A percentile compares a stretch with the other conserved stretches of the same genome.
Conservation (phyloP, 192 early-diverging fungal genomes). For the Pilobolus umbonatus region DNA sequence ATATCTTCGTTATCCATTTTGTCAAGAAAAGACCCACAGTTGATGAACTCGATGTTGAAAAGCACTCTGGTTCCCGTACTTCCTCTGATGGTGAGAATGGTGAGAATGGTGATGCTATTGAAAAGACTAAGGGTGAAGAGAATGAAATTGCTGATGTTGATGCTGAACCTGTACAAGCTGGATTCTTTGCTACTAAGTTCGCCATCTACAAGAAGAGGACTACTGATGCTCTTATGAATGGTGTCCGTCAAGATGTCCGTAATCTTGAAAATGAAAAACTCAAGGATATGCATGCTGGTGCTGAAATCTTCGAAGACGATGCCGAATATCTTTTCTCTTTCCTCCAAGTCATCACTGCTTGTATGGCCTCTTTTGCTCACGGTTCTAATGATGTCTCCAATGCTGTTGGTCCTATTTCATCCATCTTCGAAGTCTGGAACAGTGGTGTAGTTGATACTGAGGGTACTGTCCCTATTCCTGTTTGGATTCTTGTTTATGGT, state of each 20-base stretch:
- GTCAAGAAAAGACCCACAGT: conserved; percentile 44
- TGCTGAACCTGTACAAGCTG: conserved; percentile 3
- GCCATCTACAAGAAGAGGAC: conserved; percentile 19
- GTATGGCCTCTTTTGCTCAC: conserved; percentile 81
- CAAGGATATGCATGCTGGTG: conserved; percentile 54
- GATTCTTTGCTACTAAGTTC: neutral
- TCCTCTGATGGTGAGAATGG: conserved; percentile 28
- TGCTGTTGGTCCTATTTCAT: conserved; percentile 74
- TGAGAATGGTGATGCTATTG: conserved; percentile 17
- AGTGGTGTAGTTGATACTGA: conserved; percentile 39
- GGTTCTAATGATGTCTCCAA: conserved; percentile 86
- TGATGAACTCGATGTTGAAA: conserved; percentile 11
- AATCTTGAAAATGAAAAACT: conserved; percentile 43
- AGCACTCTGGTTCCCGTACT: conserved; percentile 10
- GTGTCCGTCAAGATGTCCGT: conserved; percentile 47
- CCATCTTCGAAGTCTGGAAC: conserved; percentile 71
- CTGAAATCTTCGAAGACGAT: conserved; percentile 63
- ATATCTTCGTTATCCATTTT: conserved; percentile 56
- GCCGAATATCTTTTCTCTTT: conserved; percentile 81
- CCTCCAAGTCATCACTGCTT: conserved; percentile 75
- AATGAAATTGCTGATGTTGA: conserved; percentile 11
- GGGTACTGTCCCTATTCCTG: conserved; percentile 58
- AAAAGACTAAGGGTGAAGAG: conserved; percentile 11
- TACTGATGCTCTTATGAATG: conserved; percentile 26
- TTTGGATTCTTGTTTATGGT: conserved; percentile 72